Base-by-base conservation (phyloP, 2,329 filamentous ascomycete genomes). In the Emmonsia crescens region DNA sequence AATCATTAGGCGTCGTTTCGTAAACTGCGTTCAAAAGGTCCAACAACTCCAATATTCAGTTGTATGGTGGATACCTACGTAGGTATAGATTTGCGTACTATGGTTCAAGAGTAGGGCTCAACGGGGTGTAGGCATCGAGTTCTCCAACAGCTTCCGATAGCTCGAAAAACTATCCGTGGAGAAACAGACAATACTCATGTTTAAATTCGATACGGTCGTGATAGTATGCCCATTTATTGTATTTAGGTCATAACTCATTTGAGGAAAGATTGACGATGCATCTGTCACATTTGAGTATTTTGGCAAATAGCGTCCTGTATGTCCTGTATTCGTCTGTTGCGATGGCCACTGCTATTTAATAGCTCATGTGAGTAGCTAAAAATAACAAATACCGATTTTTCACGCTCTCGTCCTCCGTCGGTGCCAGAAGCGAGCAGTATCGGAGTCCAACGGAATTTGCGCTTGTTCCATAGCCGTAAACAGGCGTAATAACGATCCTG, bases 401-500 rank as follows among this genome's bases (percentile, higher is more conserved):
- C 36, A 44, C 55, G 21, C 36, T 57, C 36, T 57, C 16, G 36
- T 57, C 21, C 51, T 19, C 40, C 61, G 64, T 21, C 62, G 62
- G 33, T 44, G 36, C 64, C 64, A 66, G 38, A 63, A 62, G 21
- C 60, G 60, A 2, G 48, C 51, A 5, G 56, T 64, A 29, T 66
- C 60, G 5, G 49, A 31, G 36, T 63, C 61, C 21, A 65, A 33
- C 6, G 61, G 60, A 27, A 64, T 61, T 36, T 62, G 42, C 2
- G 55, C 33, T 29, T 49, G 55, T 27, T 65, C 63, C 63, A 66
- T 63, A 1, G 63, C 61, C 1, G 55, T 62, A 12, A 62, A 56
- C 24, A 66, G 61, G 21, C 64, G 63, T 16, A 51, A 27, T 14
- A 66, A 33, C 10, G 63, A 63, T n/a, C 64, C 64, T 19, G 63